Evolutionary conservation across 257 asterid genomes (phyloP).

Genomic region (Leptodermis oblonga): DNA sequence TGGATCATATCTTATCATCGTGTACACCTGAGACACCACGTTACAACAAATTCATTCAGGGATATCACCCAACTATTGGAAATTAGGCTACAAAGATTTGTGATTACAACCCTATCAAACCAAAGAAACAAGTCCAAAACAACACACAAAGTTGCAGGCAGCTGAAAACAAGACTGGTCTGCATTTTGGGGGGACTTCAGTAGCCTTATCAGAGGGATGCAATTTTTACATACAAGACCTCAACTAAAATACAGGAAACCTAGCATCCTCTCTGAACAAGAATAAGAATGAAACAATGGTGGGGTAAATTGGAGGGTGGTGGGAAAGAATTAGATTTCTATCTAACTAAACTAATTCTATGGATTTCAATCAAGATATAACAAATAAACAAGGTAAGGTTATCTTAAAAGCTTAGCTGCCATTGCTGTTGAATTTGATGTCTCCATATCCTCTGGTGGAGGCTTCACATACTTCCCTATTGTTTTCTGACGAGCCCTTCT

Average conservation of each 20-base stretch:
- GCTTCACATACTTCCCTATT: conserved; percentile 81
- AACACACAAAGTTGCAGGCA: not conserved
- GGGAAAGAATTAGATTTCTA: conserved; percentile 16
- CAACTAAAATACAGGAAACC: conserved; percentile 28
- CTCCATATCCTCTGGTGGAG: conserved; percentile 42
- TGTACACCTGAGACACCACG: too few relatives aligned
- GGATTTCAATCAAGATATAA: not conserved
- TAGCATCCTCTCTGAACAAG: conserved; percentile 42
- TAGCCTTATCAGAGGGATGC: conserved; percentile 33
- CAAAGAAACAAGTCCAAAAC: not conserved
- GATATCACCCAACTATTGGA: not conserved
- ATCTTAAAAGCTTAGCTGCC: conserved; percentile 26
- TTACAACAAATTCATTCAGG: conserved; percentile 1
- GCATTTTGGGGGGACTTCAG: not conserved
- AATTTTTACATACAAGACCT: conserved; percentile 30
- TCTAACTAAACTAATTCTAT: conserved; percentile 20
- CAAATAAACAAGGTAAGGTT: conserved; percentile 17
- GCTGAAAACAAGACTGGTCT: not conserved
- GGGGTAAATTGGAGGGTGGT: conserved; percentile 13
- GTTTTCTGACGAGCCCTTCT: conserved; percentile 67
- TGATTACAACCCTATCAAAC: not conserved
- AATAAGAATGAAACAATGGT: conserved; percentile 33
- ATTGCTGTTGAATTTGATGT: conserved; percentile 35
- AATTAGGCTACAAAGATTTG: conserved; percentile 8
- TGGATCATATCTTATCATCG: too few relatives aligned